A percentile compares a stretch with the other conserved stretches of the same genome.
phyloP scores from a whole-genome alignment of 441 rosid genomes.

The Kokia cookei region DNA sequence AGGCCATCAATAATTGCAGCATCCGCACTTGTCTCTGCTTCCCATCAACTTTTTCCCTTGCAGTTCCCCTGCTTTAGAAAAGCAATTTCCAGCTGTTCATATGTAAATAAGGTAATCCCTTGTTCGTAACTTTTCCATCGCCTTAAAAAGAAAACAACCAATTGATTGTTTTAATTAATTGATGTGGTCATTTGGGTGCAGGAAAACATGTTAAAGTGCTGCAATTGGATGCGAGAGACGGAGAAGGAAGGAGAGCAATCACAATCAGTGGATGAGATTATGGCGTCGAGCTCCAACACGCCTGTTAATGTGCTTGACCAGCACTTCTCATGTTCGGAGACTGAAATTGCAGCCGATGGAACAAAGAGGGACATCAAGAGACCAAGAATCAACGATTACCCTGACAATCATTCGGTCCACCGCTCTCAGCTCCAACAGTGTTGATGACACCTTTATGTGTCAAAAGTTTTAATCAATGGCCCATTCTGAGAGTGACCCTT shows the following conservation, averaged over 20 bases:
- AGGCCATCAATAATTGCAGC: slow-evolving; percentile 72
- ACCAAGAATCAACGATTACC: slow-evolving; percentile 24
- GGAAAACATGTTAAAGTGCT: slow-evolving; percentile 59
- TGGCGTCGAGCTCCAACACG: slow-evolving; percentile 37
- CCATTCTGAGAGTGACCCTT: slow-evolving; percentile 31
- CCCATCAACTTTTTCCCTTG: slow-evolving; percentile 49
- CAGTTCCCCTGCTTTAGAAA: slow-evolving; percentile 37
- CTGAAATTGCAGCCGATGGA: slow-evolving; percentile 26
- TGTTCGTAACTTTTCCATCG: neutral
- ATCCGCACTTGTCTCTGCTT: slow-evolving; percentile 59
- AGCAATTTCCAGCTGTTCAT: slow-evolving; percentile 36
- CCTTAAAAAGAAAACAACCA: neutral
- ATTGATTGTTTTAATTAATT: too few relatives aligned
- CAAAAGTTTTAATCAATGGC: slow-evolving; percentile 11
- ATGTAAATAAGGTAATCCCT: slow-evolving; percentile 45
- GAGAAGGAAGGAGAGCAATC: slow-evolving; percentile 31
- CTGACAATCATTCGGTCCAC: slow-evolving; percentile 17
- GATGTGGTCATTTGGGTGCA: slow-evolving; percentile 6
- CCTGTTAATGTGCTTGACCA: slow-evolving; percentile 58
- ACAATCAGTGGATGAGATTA: slow-evolving; percentile 20
- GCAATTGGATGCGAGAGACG: slow-evolving; percentile 34
- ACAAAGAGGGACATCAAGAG: slow-evolving; percentile 28
- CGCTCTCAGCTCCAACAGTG: slow-evolving; percentile 15
- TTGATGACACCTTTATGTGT: neutral
- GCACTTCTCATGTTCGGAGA: slow-evolving; percentile 41